A percentile compares a stretch with the other conserved stretches of the same genome.
phyloP scores from a whole-genome alignment of 768 basidiomycete genomes.

The Termitomyces sp. region DNA sequence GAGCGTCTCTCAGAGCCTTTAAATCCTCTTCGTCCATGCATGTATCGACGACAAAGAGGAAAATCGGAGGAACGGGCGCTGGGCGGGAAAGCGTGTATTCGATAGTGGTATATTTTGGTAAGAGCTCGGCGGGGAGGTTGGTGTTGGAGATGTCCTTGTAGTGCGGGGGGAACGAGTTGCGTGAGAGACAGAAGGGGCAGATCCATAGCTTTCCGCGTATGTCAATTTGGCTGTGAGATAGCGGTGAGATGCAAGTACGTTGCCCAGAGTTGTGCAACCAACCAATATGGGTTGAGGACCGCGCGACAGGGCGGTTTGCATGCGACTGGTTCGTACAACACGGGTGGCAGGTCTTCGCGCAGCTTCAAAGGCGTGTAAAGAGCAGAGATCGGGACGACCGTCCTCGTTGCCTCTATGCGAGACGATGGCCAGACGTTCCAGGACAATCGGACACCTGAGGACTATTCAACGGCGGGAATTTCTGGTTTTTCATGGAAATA shows the following conservation, averaged over 20 bases:
- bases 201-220: slow-evolving; percentile 99
- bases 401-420: slow-evolving; percentile 95
- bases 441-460: slow-evolving; percentile 82
- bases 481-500: slow-evolving; percentile 3
- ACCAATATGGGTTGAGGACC: slow-evolving; percentile 98
- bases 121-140: slow-evolving; percentile 91
- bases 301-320: slow-evolving; percentile 98
- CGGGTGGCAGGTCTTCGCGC: slow-evolving; percentile 90
- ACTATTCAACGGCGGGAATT: not conserved
- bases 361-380: slow-evolving; percentile 94
- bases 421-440: slow-evolving; percentile 99
- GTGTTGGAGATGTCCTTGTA: slow-evolving; percentile 98
- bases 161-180: slow-evolving; percentile 96
- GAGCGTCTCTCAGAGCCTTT: slow-evolving; percentile 90
- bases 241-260: not conserved
- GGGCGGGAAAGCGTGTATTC: slow-evolving; percentile 97
- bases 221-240: slow-evolving; percentile 86
- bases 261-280: slow-evolving; percentile 18
- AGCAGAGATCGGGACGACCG: slow-evolving; percentile 97
- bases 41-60: slow-evolving; percentile 96
- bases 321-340: slow-evolving; percentile 96
- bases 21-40: slow-evolving; percentile 95
- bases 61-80: slow-evolving; percentile 90
- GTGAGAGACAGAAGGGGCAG: slow-evolving; percentile 95
- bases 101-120: slow-evolving; percentile 98